phyloP scores from a whole-genome alignment of 2,329 filamentous ascomycete species.

The Talaromyces sp. region DNA sequence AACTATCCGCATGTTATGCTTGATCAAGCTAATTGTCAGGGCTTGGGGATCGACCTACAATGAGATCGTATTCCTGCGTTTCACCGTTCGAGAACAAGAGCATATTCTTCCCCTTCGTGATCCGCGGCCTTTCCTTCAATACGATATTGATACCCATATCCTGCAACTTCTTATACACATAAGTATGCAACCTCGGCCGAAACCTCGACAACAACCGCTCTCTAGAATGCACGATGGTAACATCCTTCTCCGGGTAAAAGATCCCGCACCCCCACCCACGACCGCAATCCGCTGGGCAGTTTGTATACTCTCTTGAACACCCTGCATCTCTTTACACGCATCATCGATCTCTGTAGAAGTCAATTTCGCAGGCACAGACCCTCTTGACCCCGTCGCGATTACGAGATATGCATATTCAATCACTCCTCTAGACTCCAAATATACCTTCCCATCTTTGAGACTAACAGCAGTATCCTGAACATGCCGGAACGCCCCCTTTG shows the following conservation, averaged over 20 bases:
- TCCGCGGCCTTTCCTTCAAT: neutral
- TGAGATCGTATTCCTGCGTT: neutral
- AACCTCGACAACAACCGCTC: constrained; percentile 3
- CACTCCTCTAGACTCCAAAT: neutral
- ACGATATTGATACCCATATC: constrained; percentile 4
- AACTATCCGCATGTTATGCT: neutral
- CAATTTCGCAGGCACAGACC: neutral
- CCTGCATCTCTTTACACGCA: neutral
- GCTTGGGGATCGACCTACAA: neutral
- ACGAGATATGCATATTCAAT: constrained; percentile 11
- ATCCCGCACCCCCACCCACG: constrained; percentile 3
- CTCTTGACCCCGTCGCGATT: constrained; percentile 2
- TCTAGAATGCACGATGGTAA: constrained; percentile 10
- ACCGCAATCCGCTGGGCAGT: neutral
- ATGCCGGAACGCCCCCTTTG: constrained; percentile 1
- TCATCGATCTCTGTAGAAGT: constrained; percentile 9
- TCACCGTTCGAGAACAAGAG: neutral
- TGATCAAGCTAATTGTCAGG: neutral
- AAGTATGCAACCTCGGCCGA: constrained; percentile 7
- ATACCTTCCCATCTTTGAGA: constrained; percentile 1
- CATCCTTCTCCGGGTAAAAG: constrained; percentile 12
- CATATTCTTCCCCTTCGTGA: neutral
- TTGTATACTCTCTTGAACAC: constrained; percentile 3
- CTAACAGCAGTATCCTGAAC: neutral
- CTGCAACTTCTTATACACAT: constrained; percentile 2